Conservation (phyloP, 2,329 filamentous ascomycete species). For the Harringtonia lauricola region DNA sequence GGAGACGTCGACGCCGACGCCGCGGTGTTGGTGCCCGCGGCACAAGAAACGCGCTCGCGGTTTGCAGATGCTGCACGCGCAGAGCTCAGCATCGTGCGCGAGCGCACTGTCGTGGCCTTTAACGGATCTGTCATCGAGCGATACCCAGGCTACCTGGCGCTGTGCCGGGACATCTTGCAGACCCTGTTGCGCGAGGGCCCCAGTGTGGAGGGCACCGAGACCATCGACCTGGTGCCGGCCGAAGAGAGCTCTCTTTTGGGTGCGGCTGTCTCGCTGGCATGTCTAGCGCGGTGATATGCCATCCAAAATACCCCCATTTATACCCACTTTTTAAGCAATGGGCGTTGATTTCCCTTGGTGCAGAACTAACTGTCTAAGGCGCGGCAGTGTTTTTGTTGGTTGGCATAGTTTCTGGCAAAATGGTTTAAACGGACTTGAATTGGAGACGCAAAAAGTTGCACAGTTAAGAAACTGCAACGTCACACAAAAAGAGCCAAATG, state of each 20-base stretch:
- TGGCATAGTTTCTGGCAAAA: background rate
- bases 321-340: background rate
- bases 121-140: slow-evolving; percentile 73
- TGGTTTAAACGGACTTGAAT: no score
- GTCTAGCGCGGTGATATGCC: slow-evolving; percentile 13
- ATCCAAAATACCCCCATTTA: no score
- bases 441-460: no score
- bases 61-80: slow-evolving; percentile 39
- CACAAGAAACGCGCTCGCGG: no score
- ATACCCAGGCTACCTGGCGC: slow-evolving; percentile 56
- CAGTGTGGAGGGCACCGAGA: slow-evolving; percentile 12
- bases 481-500: no score
- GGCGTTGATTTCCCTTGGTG: no score
- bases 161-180: slow-evolving; percentile 54
- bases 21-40: no score
- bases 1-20: no score
- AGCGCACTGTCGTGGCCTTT: slow-evolving; percentile 55
- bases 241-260: slow-evolving; percentile 66
- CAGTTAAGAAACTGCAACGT: no score
- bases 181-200: slow-evolving; percentile 35
- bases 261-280: slow-evolving; percentile 59
- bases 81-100: slow-evolving; percentile 22
- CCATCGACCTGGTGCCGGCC: slow-evolving; percentile 55
- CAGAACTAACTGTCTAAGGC: no score
- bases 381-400: no score